Evolutionary conservation across 2,329 filamentous ascomycete species (phyloP).

Genomic region (Colletotrichum eleusines): DNA sequence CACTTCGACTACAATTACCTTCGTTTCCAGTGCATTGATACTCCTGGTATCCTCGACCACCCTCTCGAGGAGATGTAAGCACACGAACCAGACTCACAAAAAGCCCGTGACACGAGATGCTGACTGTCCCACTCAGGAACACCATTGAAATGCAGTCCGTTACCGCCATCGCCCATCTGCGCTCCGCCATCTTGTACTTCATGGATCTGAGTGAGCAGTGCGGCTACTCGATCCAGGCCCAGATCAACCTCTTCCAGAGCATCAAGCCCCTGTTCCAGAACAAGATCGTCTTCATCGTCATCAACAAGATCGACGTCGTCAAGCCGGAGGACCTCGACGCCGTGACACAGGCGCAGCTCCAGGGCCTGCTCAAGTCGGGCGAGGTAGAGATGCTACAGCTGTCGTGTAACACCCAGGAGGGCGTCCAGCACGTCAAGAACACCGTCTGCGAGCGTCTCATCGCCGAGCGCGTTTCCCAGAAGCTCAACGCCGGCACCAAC

Average conservation of each 20-base stretch:
- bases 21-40: slow-evolving; percentile 93
- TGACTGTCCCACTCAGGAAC: slow-evolving; percentile 65
- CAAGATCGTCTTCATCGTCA: slow-evolving; percentile 94
- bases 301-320: slow-evolving; percentile 98
- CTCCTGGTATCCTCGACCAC: slow-evolving; percentile 97
- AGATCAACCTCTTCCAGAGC: slow-evolving; percentile 95
- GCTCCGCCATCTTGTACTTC: slow-evolving; percentile 96
- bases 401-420: slow-evolving; percentile 94
- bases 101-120: neutral
- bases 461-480: slow-evolving; percentile 92
- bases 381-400: slow-evolving; percentile 94
- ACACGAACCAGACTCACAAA: neutral
- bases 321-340: slow-evolving; percentile 87
- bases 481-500: slow-evolving; percentile 91
- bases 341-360: slow-evolving; percentile 81
- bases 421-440: slow-evolving; percentile 95
- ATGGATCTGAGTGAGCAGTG: slow-evolving; percentile 98
- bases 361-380: slow-evolving; percentile 83
- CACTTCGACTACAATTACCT: slow-evolving; percentile 98
- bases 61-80: slow-evolving; percentile 84
- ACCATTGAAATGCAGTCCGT: slow-evolving; percentile 99
- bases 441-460: slow-evolving; percentile 93
- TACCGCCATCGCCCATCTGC: slow-evolving; percentile 95
- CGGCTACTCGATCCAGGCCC: slow-evolving; percentile 91
- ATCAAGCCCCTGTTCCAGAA: slow-evolving; percentile 96